Conservation (phyloP, 192 early-diverging fungal species). For the Coemansia sp. region DNA sequence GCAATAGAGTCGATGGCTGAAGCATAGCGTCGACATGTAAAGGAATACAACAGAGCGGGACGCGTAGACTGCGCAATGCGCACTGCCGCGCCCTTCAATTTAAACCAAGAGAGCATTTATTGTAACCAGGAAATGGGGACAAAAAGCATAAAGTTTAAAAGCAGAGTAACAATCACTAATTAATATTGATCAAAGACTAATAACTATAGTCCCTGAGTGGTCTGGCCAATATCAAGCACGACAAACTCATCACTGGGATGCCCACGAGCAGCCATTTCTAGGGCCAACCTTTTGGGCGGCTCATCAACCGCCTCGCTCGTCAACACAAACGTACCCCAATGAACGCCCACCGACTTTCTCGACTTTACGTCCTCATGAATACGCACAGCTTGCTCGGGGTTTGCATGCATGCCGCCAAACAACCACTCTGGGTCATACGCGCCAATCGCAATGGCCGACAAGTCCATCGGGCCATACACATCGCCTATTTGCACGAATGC, state of each 20-base stretch:
- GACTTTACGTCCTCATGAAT: constrained; percentile 75
- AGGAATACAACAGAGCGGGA: background rate
- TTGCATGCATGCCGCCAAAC: constrained; percentile 72
- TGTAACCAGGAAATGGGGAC: background rate
- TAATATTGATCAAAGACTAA: constrained; percentile 7
- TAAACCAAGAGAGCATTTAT: background rate
- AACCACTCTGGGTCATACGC: constrained; percentile 73
- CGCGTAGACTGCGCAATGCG: background rate
- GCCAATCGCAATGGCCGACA: constrained; percentile 82
- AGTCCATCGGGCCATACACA: constrained; percentile 69
- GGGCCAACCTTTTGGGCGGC: constrained; percentile 62
- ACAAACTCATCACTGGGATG: constrained; percentile 48
- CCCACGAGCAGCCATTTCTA: constrained; percentile 59
- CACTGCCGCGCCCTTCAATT: background rate
- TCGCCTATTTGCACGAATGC: constrained; percentile 82
- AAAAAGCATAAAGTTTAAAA: background rate
- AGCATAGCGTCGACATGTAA: background rate
- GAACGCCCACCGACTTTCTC: constrained; percentile 70
- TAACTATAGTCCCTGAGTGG: background rate
- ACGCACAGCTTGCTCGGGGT: constrained; percentile 77
- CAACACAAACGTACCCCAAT: constrained; percentile 84
- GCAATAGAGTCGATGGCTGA: background rate
- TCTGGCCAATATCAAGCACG: constrained; percentile 56
- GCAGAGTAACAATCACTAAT: constrained; percentile 3
- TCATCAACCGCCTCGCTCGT: constrained; percentile 69